Evolutionary conservation across 352 stramenopile genomes (phyloP).

Genomic region (Globisporangium iwayamae): DNA sequence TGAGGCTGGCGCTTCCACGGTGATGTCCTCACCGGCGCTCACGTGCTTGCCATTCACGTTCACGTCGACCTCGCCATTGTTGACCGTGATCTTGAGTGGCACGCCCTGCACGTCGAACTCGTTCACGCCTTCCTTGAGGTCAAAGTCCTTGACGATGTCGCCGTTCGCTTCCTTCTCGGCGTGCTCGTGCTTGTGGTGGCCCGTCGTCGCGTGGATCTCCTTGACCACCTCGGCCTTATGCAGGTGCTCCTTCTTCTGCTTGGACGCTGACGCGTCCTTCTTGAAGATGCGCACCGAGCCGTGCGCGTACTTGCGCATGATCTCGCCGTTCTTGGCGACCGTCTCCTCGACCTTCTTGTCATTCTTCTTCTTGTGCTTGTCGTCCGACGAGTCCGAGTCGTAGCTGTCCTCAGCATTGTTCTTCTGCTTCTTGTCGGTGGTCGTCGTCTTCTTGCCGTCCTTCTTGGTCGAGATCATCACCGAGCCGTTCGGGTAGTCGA

Average conservation of each 20-base stretch:
- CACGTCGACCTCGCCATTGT: slow-evolving; percentile 16
- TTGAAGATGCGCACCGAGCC: slow-evolving; percentile 42
- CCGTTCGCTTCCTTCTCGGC: slow-evolving; percentile 1
- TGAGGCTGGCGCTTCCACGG: not conserved
- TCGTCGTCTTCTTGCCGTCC: slow-evolving; percentile 22
- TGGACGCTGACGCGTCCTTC: slow-evolving; percentile 3
- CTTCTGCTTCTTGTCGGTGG: slow-evolving; percentile 5
- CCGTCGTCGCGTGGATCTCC: slow-evolving; percentile 10
- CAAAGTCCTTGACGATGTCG: slow-evolving; percentile 16
- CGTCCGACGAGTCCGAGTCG: slow-evolving; percentile 17
- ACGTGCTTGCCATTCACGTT: slow-evolving; percentile 17
- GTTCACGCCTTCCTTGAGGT: slow-evolving; percentile 18
- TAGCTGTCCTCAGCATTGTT: slow-evolving; percentile 16
- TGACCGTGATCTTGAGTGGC: slow-evolving; percentile 14
- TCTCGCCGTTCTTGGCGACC: slow-evolving; percentile 27
- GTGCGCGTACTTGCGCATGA: slow-evolving; percentile 47
- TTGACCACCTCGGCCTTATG: slow-evolving; percentile 10
- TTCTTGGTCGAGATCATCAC: slow-evolving; percentile 25
- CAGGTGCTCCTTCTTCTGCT: slow-evolving; percentile 13
- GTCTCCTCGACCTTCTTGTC: slow-evolving; percentile 19
- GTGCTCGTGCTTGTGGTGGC: slow-evolving; percentile 14
- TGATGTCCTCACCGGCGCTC: slow-evolving; percentile 12
- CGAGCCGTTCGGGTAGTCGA: slow-evolving; percentile 31
- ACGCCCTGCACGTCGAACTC: slow-evolving; percentile 16
- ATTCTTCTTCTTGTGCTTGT: slow-evolving; percentile 18